Evolutionary conservation across 208 protist species (phyloP), one percentile per base, ranked within the genome.

Genomic region (Crithidia expoeki): DNA sequence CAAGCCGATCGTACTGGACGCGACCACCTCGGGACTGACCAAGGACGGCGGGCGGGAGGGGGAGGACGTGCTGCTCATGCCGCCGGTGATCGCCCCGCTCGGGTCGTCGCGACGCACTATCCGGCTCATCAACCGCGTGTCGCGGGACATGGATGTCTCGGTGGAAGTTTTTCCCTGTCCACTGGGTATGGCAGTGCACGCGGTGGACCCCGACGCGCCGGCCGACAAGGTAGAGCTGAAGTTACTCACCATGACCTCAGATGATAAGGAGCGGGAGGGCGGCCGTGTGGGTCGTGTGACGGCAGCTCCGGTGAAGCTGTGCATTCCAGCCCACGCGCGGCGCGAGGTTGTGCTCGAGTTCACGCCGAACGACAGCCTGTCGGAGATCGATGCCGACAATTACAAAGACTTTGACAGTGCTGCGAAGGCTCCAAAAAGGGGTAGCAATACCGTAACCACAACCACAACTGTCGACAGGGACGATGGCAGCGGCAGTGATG

Each of bases 51-150:
- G 72, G 10, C 55, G 58, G 0, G 80, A 87, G 16, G 79, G 83
- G 0, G 80, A 87, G 58, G 80, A 89, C n/a, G 72, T 90, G 67
- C 81, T 97, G 34, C 59, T 91, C 40, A 94, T 97, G 90, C 90
- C 93, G 33, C 77, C 93, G 0, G 86, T 91, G n/a, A 86, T 97
- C 56, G 93, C 93, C 5, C 82, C 79, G 4, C 64, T 95, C 0
- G 86, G 83, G 10, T 75, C 77, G 2, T 94, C 93, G 42, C 83
- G 82, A 38, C 86, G 93, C 16, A 86, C 68, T 14, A 52, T 97
- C 21, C 66, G 72, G 17, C 62, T 97, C 0, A 68, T 92, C n/a
- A 97, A 94, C 75, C 90, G 93, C 27, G 70, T 90, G n/a, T 90
- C 93, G 34, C 88, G 93, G 25, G 93, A 97, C 57, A 66, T 97